Evolutionary conservation across 176 grass and related monocot species (phyloP).

Genomic region (Poa annua): DNA sequence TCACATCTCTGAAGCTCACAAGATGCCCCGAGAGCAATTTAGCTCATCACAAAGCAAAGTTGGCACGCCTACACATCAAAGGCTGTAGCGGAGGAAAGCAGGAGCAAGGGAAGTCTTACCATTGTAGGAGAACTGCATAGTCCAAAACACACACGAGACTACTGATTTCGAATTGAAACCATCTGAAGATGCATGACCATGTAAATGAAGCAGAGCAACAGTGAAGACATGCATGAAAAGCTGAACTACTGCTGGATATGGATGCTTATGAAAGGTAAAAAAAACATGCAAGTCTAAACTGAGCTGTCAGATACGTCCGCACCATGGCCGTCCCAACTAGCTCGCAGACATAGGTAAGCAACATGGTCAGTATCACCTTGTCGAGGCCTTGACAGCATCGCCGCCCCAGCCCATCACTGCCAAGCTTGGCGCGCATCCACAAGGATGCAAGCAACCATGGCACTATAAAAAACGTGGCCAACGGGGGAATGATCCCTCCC

Average conservation of each 20-base stretch:
- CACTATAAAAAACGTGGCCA: no score
- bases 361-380: background rate
- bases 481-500: no score
- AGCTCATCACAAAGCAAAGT: no score
- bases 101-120: no score
- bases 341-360: background rate
- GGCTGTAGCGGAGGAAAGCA: no score
- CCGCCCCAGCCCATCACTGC: background rate
- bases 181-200: background rate
- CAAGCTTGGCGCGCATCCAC: background rate
- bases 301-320: background rate
- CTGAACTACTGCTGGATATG: background rate
- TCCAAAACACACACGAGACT: background rate
- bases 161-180: background rate
- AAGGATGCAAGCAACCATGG: background rate
- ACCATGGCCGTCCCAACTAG: background rate
- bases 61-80: no score
- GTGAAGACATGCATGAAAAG: background rate
- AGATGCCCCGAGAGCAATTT: no score
- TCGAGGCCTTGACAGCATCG: no score
- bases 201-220: background rate
- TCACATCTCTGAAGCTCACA: no score
- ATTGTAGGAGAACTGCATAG: no score
- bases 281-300: background rate
- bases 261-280: no score